Base-by-base conservation (phyloP, 257 asterid genomes). In the Orobanche coerulescens region DNA sequence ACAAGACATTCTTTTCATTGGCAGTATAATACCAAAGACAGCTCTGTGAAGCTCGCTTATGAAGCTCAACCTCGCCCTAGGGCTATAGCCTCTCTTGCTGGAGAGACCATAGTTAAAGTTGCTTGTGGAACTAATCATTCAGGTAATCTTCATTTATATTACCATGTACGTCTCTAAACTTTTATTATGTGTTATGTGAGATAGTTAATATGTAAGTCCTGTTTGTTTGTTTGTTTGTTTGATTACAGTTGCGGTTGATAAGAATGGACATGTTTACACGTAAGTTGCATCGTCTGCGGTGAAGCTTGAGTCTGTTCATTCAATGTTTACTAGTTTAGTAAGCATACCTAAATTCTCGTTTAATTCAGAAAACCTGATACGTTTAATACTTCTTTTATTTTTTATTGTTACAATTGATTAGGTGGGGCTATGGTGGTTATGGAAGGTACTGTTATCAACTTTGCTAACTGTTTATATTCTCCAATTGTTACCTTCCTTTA, bases 341-440 rank as follows among this genome's bases (percentile, higher is more conserved):
- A 46, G 28, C 20, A 31, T 14, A 20, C 61, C 5, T 55, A 47
- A 50, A 57, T 31, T 19, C 24, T 65, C 25, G 23, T 44, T 28
- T 22, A 30, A 30, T 24, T 12, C 14, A n/a, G 64, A 37, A 15
- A 9, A 16, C 26, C 70, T 66, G 69, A 76, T 64, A 37, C 13
- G 14, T 36, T 58, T 1, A 40, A 19, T 61, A 34, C 64, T 46
- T 62, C 12, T 65, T 43, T 66, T 53, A 15, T 56, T n/a, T 57
- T 5, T 47, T 64, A 2, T 43, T 30, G 3, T 24, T 42, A 58
- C 47, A 62, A 76, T 49, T 51, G 11, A 60, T 43, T 68, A 93
- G 98, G 81, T 93, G 98, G 98, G 97, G 97, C 71, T 86, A 58
- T 76, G 98, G 98, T 73, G 98, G 98, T 67, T 81, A 93, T 71